A percentile compares a stretch with the other conserved stretches of the same genome.
These are phyloP conservation scores for Coemansia sp. DNA, from an alignment of 192 early-diverging fungal genomes.

Conservation along the genomic window DNA sequence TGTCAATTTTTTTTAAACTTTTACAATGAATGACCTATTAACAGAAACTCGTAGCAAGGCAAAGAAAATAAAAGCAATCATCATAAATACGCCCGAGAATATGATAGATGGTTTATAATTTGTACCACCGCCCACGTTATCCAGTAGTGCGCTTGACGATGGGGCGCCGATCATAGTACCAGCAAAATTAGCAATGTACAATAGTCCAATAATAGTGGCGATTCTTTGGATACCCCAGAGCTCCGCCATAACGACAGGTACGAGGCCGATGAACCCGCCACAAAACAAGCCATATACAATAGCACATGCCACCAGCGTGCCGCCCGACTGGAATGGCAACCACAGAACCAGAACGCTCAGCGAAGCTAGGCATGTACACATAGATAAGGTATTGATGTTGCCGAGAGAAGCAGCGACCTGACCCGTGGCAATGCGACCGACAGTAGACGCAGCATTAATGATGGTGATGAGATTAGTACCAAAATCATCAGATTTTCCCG, in stretches of 20 bases:
- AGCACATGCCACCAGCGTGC: conserved; percentile 50
- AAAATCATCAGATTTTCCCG: conserved; percentile 37
- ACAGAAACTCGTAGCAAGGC: conserved; percentile 14
- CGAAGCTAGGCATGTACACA: conserved; percentile 50
- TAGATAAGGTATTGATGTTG: conserved; percentile 62
- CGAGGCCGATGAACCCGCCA: conserved; percentile 59
- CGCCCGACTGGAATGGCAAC: conserved; percentile 56
- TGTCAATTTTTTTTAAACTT: conserved; percentile 9
- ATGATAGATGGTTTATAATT: conserved; percentile 46
- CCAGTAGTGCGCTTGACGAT: conserved; percentile 57
- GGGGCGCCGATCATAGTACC: conserved; percentile 60
- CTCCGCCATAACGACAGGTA: conserved; percentile 60
- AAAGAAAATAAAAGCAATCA: conserved; percentile 32
- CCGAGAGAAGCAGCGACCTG: conserved; percentile 61
- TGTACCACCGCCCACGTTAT: conserved; percentile 45
- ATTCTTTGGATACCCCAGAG: conserved; percentile 60
- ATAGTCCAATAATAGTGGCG: conserved; percentile 60
- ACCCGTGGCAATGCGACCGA: conserved; percentile 66
- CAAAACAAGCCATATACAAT: conserved; percentile 62
- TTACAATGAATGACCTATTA: conserved; percentile 12
- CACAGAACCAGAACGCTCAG: conserved; percentile 58
- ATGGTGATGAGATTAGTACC: conserved; percentile 65
- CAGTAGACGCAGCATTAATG: conserved; percentile 65
- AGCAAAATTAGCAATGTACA: conserved; percentile 57
- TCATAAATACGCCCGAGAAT: conserved; percentile 54